These are phyloP conservation scores for Eucalyptus decipiens DNA, from an alignment of 345 rosid genomes.

Conservation along the genomic window DNA sequence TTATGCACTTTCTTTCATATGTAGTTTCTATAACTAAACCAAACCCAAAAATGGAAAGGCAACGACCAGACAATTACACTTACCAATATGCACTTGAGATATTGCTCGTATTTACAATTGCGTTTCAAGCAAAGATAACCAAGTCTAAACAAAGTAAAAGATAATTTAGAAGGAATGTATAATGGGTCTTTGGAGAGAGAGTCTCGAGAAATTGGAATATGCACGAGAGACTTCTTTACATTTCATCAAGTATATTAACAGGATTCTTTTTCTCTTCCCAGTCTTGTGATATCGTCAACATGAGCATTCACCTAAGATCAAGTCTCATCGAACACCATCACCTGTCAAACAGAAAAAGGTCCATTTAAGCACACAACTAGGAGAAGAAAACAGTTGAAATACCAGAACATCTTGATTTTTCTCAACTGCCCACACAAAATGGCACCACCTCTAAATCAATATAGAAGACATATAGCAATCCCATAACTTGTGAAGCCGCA, in stretches of 20 bases:
- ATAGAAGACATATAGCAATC: neutral
- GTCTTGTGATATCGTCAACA: conserved; percentile 17
- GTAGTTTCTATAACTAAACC: neutral
- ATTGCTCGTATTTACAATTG: neutral
- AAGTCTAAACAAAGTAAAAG: neutral
- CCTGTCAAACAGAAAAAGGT: conserved; percentile 11
- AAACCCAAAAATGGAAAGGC: neutral
- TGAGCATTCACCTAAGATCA: conserved; percentile 11
- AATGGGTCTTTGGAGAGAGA: neutral
- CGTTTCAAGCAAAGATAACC: neutral
- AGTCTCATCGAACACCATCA: conserved; percentile 52
- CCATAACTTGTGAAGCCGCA: neutral
- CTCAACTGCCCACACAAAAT: neutral
- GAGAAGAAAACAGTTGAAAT: neutral
- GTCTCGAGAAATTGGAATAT: conserved; percentile 1
- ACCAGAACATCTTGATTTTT: neutral
- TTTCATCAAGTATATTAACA: neutral
- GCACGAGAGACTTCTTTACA: conserved; percentile 18
- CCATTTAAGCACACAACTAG: neutral
- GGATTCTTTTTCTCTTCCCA: neutral
- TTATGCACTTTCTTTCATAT: neutral
- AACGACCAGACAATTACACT: neutral
- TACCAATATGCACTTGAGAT: neutral
- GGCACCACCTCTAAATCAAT: neutral
- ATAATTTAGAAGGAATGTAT: neutral